Conservation (phyloP, 768 basidiomycete species). For the Exidia glandulosa region DNA sequence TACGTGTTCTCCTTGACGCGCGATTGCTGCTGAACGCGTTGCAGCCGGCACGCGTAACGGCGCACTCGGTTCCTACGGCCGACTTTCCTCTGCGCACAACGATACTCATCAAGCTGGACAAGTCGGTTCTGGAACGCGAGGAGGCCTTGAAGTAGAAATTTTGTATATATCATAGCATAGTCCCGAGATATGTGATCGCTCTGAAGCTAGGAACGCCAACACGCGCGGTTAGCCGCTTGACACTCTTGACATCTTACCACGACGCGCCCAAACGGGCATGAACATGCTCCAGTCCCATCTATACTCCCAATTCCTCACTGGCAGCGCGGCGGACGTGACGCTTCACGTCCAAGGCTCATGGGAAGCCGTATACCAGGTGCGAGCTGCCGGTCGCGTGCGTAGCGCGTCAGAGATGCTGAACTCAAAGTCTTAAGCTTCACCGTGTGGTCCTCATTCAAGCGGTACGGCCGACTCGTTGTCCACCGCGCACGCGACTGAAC, state of each 20-base stretch:
- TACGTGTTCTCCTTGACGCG: constrained; percentile 32
- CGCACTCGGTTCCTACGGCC: constrained; percentile 80
- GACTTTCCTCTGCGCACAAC: constrained; percentile 79
- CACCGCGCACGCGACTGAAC: background rate
- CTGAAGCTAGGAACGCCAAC: background rate
- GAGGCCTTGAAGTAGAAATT: constrained; percentile 61
- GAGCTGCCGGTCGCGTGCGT: background rate
- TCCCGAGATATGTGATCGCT: too few species aligned
- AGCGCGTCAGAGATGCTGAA: background rate
- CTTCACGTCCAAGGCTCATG: constrained; percentile 56
- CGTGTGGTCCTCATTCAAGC: constrained; percentile 83
- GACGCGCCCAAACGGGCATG: background rate
- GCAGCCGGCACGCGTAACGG: constrained; percentile 95
- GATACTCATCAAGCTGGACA: constrained; percentile 95
- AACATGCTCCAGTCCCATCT: constrained; percentile 62
- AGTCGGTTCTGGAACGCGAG: constrained; percentile 86
- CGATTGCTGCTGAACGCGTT: constrained; percentile 3
- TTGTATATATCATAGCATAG: too few species aligned
- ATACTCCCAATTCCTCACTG: constrained; percentile 60
- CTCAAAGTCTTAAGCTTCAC: constrained; percentile 34
- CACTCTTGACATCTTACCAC: background rate
- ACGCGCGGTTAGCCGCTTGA: background rate
- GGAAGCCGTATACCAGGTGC: constrained; percentile 53
- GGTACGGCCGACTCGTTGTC: constrained; percentile 23
- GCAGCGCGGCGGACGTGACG: constrained; percentile 67